Evolutionary conservation across 1,284 basidiomycete genomes (phyloP).

Genomic region (Laetiporus sulphureus): DNA sequence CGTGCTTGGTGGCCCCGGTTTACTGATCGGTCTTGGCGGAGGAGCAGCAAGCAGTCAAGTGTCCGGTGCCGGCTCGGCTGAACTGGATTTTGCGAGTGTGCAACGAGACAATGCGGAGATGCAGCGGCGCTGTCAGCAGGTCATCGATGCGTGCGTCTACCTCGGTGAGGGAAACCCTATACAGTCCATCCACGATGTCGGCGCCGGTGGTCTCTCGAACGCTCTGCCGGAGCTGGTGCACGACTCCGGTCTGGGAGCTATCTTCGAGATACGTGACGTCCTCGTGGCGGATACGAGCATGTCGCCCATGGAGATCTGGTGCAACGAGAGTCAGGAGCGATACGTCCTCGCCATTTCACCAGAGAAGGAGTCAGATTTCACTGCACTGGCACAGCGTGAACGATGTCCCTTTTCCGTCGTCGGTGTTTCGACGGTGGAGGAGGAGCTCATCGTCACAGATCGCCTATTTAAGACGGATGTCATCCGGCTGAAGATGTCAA

Average conservation of each 20-base stretch:
- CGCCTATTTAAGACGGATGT: slow-evolving; percentile 75
- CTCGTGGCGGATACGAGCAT: slow-evolving; percentile 89
- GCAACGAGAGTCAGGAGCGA: slow-evolving; percentile 97
- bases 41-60: slow-evolving; percentile 94
- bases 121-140: slow-evolving; percentile 95
- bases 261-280: slow-evolving; percentile 93
- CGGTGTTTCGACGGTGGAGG: slow-evolving; percentile 77
- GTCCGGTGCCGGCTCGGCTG: slow-evolving; percentile 82
- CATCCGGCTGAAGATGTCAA: slow-evolving; percentile 90
- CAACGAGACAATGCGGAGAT: slow-evolving; percentile 99
- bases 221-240: slow-evolving; percentile 97
- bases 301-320: slow-evolving; percentile 99
- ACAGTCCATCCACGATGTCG: slow-evolving; percentile 96
- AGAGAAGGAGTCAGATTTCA: slow-evolving; percentile 56
- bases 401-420: slow-evolving; percentile 92
- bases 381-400: slow-evolving; percentile 79
- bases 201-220: slow-evolving; percentile 95
- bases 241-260: slow-evolving; percentile 86
- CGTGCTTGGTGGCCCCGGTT: slow-evolving; percentile 94
- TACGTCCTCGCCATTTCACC: slow-evolving; percentile 89
- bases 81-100: slow-evolving; percentile 95
- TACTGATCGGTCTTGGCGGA: slow-evolving; percentile 95
- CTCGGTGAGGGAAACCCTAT: slow-evolving; percentile 74
- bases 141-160: slow-evolving; percentile 87
- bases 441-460: slow-evolving; percentile 88